Evolutionary conservation across 2,329 filamentous ascomycete species (phyloP), one percentile per base, ranked within the genome.

Genomic region (Metarhizium robertsii): DNA sequence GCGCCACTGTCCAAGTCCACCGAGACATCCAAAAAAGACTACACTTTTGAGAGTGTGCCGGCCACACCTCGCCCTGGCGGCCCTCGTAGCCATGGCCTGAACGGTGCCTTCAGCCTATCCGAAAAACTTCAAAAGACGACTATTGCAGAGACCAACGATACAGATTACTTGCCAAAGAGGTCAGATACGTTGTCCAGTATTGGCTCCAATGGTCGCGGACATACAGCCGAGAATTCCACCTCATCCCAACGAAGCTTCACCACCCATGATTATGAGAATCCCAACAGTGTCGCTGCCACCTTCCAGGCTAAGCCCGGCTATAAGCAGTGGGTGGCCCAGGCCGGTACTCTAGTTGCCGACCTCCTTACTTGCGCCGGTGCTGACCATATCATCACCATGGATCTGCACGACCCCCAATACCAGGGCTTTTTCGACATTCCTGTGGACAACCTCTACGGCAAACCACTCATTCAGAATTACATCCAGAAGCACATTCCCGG

Each of bases 371-470:
- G 92, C 73, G 92, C 94, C 60, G 94, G 94, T 61, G 91, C 94
- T 49, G 92, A 99, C 70, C 94, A 97, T 72, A 87, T 95, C 68
- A 96, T 97, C 69, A 96, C 92, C 36, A 95, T 99, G 88, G 94
- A 99, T 68, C 80, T 99, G 53, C 90, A 94, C 69, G 92, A 96
- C 70, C 88, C 90, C 46, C 91, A 99, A 72, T 97, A 97, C 67
- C 94, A 99, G 73, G 94, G 94, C 54, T 99, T 96, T 78, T 97
- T 99, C 68, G 92, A 99, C 67, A 96, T 97, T 57, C 94, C 94
- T 2, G 94, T 99, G 55, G 94, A 99, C 75, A 99, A 99, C 70
- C 79, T 99, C 18, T 97, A 97, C 73, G 92, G 86, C 55, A 85
- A 88, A 63, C 86, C 88, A 52, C 75, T 92, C 52, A 76, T 87